These are phyloP conservation scores for Priceomyces haplophilus DNA, from an alignment of 805 yeast genomes.

Conservation along the genomic window DNA sequence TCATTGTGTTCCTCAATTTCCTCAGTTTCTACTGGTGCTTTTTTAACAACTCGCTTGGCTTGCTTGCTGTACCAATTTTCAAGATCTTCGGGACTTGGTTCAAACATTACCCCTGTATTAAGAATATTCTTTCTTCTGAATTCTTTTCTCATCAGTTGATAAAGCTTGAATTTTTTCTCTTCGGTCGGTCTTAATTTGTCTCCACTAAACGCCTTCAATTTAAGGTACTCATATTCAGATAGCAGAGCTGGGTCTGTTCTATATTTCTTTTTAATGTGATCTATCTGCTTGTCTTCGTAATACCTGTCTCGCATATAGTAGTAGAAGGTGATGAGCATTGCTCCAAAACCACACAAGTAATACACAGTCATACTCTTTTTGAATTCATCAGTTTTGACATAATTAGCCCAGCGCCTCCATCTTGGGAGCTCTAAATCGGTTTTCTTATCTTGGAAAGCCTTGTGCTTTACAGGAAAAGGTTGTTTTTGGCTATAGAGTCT, in stretches of 20 bases:
- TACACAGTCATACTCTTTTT: constrained; percentile 57
- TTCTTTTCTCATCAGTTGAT: constrained; percentile 52
- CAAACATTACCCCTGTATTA: constrained; percentile 31
- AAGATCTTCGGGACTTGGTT: constrained; percentile 41
- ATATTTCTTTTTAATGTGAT: constrained; percentile 37
- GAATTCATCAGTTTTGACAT: constrained; percentile 52
- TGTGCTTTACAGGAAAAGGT: constrained; percentile 38
- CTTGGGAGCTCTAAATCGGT: constrained; percentile 30
- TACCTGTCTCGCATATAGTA: constrained; percentile 66
- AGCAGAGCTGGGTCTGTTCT: constrained; percentile 34
- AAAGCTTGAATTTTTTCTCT: constrained; percentile 54
- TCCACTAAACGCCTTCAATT: constrained; percentile 55
- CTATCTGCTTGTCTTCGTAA: constrained; percentile 60
- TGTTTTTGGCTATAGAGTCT: constrained; percentile 12
- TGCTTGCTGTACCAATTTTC: constrained; percentile 41
- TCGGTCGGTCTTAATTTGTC: constrained; percentile 66
- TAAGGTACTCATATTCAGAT: constrained; percentile 62
- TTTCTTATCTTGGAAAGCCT: constrained; percentile 24
- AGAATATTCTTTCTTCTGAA: constrained; percentile 38
- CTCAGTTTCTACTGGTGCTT: constrained; percentile 22
- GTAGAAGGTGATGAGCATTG: constrained; percentile 56
- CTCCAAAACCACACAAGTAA: constrained; percentile 57
- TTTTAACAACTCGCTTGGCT: constrained; percentile 20
- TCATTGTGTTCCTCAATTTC: constrained; percentile 11
- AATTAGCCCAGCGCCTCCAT: constrained; percentile 39